Base-by-base conservation (phyloP, 192 early-diverging fungal genomes). In the Geranomyces michiganensis region DNA sequence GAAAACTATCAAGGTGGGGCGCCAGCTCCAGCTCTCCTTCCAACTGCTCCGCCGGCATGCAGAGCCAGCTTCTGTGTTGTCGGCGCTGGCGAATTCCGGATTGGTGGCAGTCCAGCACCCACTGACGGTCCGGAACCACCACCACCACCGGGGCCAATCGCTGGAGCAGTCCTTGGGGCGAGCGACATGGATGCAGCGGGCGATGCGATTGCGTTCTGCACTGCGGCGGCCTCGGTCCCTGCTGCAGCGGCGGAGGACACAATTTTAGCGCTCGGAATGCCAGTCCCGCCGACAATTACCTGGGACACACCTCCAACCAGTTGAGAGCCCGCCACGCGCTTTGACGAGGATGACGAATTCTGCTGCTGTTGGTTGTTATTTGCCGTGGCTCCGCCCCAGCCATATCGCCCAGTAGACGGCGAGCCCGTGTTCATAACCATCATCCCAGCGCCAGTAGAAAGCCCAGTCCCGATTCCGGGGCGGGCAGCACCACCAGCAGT, bases 401-500 rank as follows among this genome's bases (percentile, higher is more conserved):
- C n/a, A 53, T 53, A 53, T 53, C 51, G 51, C 3, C 36, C 36
- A 3, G 36, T 41, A 3, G 36, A 41, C 36, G 51, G 51, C 24
- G 58, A 19, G 6, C 29, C 58, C 7, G 58, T 60, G 58, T 60
- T 60, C 58, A 60, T 60, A 7, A 60, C 58, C 58, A 60, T 26
- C 58, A 60, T 60, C 7, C 58, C 58, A 29, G 6, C 31, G 8
- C 58, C 31, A 32, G 21, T 29, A 10, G 5, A 3, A 41, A 10
- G 5, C 36, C 36, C 36, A 10, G 5, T 10, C 5, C 36, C 36
- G 10, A 41, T 10, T 3, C 36, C 36, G 10, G 36, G 36, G 36
- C 36, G 36, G 3, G 36, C 3, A 10, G 36, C 10, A 7, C 36
- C 36, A 41, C 36, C 36, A 10, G 36, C 36, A 10, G 36, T 41